phyloP scores from a whole-genome alignment of 73 alveolate species.

The Tetrahymena thermophila region DNA sequence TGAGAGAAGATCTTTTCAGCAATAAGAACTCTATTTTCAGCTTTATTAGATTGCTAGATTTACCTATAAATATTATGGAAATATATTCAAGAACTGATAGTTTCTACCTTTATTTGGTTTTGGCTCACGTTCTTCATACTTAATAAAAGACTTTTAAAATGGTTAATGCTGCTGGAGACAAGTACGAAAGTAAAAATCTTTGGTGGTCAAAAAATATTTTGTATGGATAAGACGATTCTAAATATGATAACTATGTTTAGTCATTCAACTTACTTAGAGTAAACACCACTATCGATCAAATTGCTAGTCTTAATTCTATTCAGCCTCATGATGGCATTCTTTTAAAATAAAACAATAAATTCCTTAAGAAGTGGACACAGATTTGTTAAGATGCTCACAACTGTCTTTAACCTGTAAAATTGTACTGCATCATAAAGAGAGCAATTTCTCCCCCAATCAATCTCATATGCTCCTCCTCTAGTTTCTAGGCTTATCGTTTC shows the following conservation, averaged over 20 bases:
- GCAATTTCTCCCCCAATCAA: neutral
- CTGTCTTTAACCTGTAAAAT: neutral
- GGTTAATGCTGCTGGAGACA: neutral
- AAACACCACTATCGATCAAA: neutral
- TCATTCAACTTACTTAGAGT: neutral
- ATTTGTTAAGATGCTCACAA: neutral
- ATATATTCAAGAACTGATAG: constrained; percentile 4
- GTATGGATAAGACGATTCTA: neutral
- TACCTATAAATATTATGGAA: constrained; percentile 2
- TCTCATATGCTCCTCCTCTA: neutral
- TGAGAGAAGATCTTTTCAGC: constrained; percentile 9
- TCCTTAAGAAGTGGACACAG: neutral
- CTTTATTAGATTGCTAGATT: neutral
- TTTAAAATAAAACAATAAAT: neutral
- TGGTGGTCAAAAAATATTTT: neutral
- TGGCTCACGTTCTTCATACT: neutral
- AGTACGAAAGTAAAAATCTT: neutral
- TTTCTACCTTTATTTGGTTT: neutral
- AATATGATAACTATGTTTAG: neutral
- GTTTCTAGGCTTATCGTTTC: neutral
- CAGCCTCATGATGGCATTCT: neutral
- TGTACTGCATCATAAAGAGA: neutral
- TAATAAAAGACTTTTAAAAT: neutral
- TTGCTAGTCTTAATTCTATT: neutral
- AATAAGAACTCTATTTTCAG: constrained; percentile 10